Conservation (phyloP, 805 yeast species). For the Candida insectalens region DNA sequence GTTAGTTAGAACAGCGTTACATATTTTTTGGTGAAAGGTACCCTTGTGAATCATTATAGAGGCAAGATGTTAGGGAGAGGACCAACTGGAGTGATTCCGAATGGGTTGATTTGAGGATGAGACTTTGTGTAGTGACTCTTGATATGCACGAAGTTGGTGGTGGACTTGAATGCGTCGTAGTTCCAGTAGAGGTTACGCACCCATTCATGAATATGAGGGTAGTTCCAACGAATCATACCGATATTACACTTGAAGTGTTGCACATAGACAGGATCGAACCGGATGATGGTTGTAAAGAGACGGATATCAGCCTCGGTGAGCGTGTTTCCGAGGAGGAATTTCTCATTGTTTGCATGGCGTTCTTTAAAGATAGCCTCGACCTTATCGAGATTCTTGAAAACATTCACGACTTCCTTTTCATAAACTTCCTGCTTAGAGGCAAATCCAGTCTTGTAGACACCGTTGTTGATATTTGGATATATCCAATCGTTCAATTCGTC, state of each 20-base stretch:
- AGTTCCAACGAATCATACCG: slow-evolving; percentile 68
- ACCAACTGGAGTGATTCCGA: slow-evolving; percentile 78
- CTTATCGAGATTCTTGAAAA: slow-evolving; percentile 61
- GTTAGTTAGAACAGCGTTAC: too few relatives aligned
- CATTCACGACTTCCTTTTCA: slow-evolving; percentile 50
- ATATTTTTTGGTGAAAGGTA: too few relatives aligned
- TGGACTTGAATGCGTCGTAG: slow-evolving; percentile 51
- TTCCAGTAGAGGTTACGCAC: slow-evolving; percentile 77
- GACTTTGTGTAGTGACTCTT: slow-evolving; percentile 86
- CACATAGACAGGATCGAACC: slow-evolving; percentile 90
- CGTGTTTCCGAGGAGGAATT: slow-evolving; percentile 47
- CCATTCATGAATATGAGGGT: slow-evolving; percentile 75
- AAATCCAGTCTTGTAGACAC: slow-evolving; percentile 90
- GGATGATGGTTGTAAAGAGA: slow-evolving; percentile 73
- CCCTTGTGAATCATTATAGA: too few relatives aligned
- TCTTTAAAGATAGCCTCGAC: slow-evolving; percentile 51
- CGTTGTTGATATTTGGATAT: slow-evolving; percentile 80
- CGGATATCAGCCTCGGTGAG: slow-evolving; percentile 90
- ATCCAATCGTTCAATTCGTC: slow-evolving; percentile 77
- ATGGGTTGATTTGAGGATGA: slow-evolving; percentile 72
- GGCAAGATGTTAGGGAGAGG: slow-evolving; percentile 72
- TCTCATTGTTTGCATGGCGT: slow-evolving; percentile 26
- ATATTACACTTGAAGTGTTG: slow-evolving; percentile 94
- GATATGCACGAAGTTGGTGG: slow-evolving; percentile 85
- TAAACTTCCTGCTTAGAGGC: slow-evolving; percentile 78